Base-by-base conservation (phyloP, 768 basidiomycete species). In the Collybia sp. region DNA sequence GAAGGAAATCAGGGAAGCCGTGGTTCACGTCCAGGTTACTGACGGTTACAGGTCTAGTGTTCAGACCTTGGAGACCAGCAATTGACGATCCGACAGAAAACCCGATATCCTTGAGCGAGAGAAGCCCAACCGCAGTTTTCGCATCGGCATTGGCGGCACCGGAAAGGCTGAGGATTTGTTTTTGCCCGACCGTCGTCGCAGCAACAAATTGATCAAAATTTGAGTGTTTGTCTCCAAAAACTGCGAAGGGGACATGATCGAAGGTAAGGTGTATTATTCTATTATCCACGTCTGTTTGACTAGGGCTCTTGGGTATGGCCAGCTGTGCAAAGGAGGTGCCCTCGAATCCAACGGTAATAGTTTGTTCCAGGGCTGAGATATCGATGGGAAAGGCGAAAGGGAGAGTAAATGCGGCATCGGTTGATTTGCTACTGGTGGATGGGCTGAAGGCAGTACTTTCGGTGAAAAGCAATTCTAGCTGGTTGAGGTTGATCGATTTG, bases 321-420 rank as follows among this genome's bases (percentile, higher is more conserved):
- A 88, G 63, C 47, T 79, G 68, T 12, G 83, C 85, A 47, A 88
- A 82, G 5, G 73, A 63, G 40, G 70, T 65, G 8, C 77, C 79
- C 19, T 76, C 54, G 47, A 69, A 72, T 11, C 72, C 75, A 40
- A 80, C 65, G 5, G 70, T 73, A 44, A 85, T 75, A 35, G 76
- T 80, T 60, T 80, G 80, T 43, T 78, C 73, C 36, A 88, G 58
- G 1, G 80, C 68, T 2, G 72, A 69, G 52, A 88, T 81, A 55
- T 88, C 80, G 46, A 87, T 48, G 0, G 85, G 82, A 67, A 88
- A 87, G 12, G 61, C 71, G 53, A 88, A 88, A 2, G 85, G 86
- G 1, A 88, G 64, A 12, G 72, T 73, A 62, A 88, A 88, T 0
- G 77, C 70, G 0, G 82, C 82, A 15, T 76, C 75, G 1, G 83